A percentile compares a stretch with the other conserved stretches of the same genome.
These are phyloP conservation scores for Jacaranda mimosifolia DNA, from an alignment of 257 asterid species.

Conservation along the genomic window DNA sequence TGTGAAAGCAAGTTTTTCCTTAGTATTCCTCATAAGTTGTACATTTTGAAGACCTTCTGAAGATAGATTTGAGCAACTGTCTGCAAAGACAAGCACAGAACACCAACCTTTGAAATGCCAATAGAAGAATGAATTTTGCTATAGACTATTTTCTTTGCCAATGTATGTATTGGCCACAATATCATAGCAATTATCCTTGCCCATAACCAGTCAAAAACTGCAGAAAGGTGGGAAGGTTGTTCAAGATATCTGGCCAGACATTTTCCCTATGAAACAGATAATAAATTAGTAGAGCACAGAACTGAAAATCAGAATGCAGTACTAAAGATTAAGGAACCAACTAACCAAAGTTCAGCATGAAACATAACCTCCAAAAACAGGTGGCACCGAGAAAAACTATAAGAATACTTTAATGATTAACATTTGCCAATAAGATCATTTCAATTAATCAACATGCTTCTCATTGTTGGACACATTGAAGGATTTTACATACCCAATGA, in stretches of 20 bases:
- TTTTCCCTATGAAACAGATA: conserved; percentile 68
- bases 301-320: conserved; percentile 29
- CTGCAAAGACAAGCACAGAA: conserved; percentile 12
- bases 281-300: conserved; percentile 27
- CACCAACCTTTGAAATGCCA: conserved; percentile 84
- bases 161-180: conserved; percentile 75
- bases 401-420: background rate
- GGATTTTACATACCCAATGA: background rate
- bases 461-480: background rate
- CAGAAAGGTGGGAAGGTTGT: conserved; percentile 68
- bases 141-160: conserved; percentile 82
- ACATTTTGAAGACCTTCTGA: background rate
- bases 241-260: conserved; percentile 68
- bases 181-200: conserved; percentile 69
- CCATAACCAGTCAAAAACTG: conserved; percentile 72
- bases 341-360: background rate
- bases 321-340: background rate
- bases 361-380: conserved; percentile 4
- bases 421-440: background rate
- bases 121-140: conserved; percentile 74
- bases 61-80: conserved; percentile 2
- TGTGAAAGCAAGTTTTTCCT: conserved; percentile 22
- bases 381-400: background rate
- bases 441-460: background rate
- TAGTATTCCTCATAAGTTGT: conserved; percentile 2